Evolutionary conservation across 2,329 filamentous ascomycete species (phyloP), one percentile per base, ranked within the genome.

Genomic region (Colletotrichum spinosum): DNA sequence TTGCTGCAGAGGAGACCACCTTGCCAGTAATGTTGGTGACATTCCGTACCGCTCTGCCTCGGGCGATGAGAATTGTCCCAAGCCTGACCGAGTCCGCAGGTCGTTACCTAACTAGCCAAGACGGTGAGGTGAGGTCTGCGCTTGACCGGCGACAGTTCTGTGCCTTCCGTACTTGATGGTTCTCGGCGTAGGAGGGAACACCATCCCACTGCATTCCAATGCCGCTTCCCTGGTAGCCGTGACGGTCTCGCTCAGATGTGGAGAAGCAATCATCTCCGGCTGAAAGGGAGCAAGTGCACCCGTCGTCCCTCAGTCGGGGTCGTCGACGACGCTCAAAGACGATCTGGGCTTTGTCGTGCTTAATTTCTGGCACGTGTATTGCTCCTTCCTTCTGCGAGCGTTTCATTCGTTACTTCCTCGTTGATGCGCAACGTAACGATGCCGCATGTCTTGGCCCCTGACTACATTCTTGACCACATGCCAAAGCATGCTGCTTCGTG

Each of bases 341-440:
- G n/a, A 45, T 59, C 49, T 52, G 46, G 56, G 53, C 48, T 59
- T 48, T 12, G 38, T 25, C 52, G 35, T 38, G 8, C 38, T 12
- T 39, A 59, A 51, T 45, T 44, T 59, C 25, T 25, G 25, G 49
- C 49, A 41, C 38, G 56, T 59, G 56, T 59, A 41, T 59, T 34
- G 48, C 25, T 34, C 39, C 39, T 35, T 35, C 49, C 39, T 25
- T 33, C 33, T n/a, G 34, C 37, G 33, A 38, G 53, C 41, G 13
- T 11, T 17, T 25, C 25, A 17, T 10, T 10, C 13, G 12, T 33
- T 33, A 13, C 46, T 34, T 45, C 42, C 17, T 48, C 48, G 60
- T 62, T 45, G 54, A 63, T 25, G n/a, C 53, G 60, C 55, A 37
- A 60, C 50, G 60, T 49, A 37, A 50, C 50, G 34, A 45, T 39